Base-by-base conservation (phyloP, 257 asterid genomes). In the Anisodus tanguticus region DNA sequence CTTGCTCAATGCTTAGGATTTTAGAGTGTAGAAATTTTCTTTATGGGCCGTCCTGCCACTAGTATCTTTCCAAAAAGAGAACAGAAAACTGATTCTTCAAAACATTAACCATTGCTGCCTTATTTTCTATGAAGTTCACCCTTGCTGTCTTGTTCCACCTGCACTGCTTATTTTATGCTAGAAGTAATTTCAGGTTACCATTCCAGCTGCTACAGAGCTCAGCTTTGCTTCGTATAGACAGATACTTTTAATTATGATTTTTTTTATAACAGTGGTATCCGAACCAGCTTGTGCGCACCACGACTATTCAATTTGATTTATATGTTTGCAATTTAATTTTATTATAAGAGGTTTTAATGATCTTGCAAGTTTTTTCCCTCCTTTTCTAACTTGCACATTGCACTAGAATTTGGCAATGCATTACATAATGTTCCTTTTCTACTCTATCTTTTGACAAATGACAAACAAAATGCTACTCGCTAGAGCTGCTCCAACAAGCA, bases 161-260 rank as follows among this genome's bases (percentile, higher is more conserved):
- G 60, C 60, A 45, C 58, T 5, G 10, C 80, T 55, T 19, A 45
- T 72, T 72, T 72, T 47, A 47, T 47, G 17, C 58, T 45, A 72
- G 41, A 72, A 72, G 80, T 72, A 72, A 11, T 47, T 72, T 72
- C 60, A 47, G 80, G 60, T 72, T 72, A 47, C 41, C 26, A 47
- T 72, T 47, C 6, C 19, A 10, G 60, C 80, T n/a, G 16, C 55
- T 45, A 72, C 41, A 72, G 60, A 13, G 35, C 80, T 72, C 59
- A 72, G 19, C 59, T 45, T 47, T 72, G 37, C 79, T 70, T 70
- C 37, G 3, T 45, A 19, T 5, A 72, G 59, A 72, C 47, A 10
- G 55, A 5, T 47, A 47, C n/a, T 47, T 72, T 43, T n/a, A n/a
- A 26, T 41, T 17, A 4, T 43, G 55, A 70, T 41, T 43, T 70